Percentiles rank a stretch among this genome's conserved stretches.
phyloP scores from a whole-genome alignment of 106 monocot genomes.

The Phalaenopsis aphrodite region DNA sequence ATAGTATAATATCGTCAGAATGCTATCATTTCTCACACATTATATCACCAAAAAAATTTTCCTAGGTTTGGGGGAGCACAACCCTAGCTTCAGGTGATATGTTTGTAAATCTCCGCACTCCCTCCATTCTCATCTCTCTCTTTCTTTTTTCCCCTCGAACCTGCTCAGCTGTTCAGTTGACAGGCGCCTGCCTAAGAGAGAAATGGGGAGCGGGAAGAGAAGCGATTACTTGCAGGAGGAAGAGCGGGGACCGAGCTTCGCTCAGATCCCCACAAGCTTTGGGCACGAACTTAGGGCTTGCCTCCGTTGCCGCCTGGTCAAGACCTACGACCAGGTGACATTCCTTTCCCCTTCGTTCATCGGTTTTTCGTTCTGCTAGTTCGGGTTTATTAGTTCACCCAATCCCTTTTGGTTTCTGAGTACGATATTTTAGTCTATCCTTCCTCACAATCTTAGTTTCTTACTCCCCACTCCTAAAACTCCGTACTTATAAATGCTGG shows the following conservation, averaged over 20 bases:
- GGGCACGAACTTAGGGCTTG: conserved; percentile 93
- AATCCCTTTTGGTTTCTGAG: background rate
- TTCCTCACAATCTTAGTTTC: background rate
- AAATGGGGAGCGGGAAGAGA: conserved; percentile 41
- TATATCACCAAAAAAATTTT: too few species aligned
- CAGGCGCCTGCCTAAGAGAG: background rate
- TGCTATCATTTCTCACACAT: too few species aligned
- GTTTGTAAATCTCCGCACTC: too few species aligned
- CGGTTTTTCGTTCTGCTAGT: background rate
- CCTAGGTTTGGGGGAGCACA: too few species aligned
- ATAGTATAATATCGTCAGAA: too few species aligned
- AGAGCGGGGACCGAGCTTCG: conserved; percentile 46
- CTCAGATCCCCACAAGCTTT: conserved; percentile 99
- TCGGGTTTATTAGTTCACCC: conserved; percentile 2
- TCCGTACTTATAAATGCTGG: background rate
- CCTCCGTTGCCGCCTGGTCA: conserved; percentile 93
- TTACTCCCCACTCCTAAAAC: background rate
- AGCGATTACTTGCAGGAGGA: conserved; percentile 50
- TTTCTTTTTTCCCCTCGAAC: too few species aligned
- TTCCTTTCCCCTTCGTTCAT: background rate
- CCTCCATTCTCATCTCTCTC: too few species aligned
- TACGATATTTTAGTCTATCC: background rate
- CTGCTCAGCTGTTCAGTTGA: too few species aligned
- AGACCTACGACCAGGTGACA: conserved; percentile 88
- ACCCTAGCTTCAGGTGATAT: too few species aligned